These are phyloP conservation scores for Cyberlindnera misumaiensis DNA, from an alignment of 805 yeast species.

Conservation along the genomic window DNA sequence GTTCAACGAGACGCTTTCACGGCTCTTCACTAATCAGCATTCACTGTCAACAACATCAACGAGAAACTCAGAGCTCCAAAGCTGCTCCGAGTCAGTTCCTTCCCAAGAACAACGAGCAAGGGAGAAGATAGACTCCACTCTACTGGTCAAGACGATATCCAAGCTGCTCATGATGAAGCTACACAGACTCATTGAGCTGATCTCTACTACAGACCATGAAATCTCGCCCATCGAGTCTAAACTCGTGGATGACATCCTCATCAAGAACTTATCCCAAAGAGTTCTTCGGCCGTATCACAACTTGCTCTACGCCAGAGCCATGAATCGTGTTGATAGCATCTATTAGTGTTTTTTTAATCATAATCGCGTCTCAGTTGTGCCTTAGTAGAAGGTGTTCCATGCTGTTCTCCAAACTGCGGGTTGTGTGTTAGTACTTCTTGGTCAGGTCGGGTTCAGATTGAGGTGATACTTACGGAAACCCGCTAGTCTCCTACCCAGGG, in stretches of 20 bases:
- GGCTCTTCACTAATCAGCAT: slow-evolving; percentile 10
- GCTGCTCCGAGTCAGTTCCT: not conserved
- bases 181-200: slow-evolving; percentile 5
- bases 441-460: too few species aligned
- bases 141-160: slow-evolving; percentile 14
- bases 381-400: slow-evolving; percentile 15
- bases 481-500: slow-evolving; percentile 57
- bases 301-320: slow-evolving; percentile 8
- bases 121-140: slow-evolving; percentile 10
- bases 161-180: slow-evolving; percentile 15
- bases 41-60: slow-evolving; percentile 3
- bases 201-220: not conserved
- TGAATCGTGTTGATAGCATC: slow-evolving; percentile 7
- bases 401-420: slow-evolving; percentile 20
- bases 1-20: slow-evolving; percentile 21
- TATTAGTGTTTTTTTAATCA: slow-evolving; percentile 2
- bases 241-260: slow-evolving; percentile 17
- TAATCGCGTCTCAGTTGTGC: not conserved
- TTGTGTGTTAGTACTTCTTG: slow-evolving; percentile 5
- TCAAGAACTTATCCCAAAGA: slow-evolving; percentile 15
- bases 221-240: slow-evolving; percentile 9
- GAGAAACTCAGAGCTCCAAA: not conserved
- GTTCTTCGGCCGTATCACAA: slow-evolving; percentile 19
- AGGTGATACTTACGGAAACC: slow-evolving; percentile 17
- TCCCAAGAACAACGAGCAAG: not conserved